Base-by-base conservation (phyloP, 2,329 filamentous ascomycete species). In the Colletotrichum theobromicola region DNA sequence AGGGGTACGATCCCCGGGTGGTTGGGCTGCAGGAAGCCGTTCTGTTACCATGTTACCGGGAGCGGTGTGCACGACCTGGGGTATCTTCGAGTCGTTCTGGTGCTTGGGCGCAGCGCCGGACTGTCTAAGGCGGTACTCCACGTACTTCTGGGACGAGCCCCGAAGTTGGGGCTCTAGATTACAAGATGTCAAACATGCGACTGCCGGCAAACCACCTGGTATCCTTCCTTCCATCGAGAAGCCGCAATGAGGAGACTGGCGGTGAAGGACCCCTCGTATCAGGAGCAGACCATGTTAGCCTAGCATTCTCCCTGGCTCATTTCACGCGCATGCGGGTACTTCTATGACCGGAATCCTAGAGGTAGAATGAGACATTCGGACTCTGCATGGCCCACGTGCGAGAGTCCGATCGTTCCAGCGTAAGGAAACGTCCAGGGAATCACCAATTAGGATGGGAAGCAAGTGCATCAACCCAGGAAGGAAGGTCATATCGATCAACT, bases 101-200 rank as follows among this genome's bases (percentile, higher is more conserved):
- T 46, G 0, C 7, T 0, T 2, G 4, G 0, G 10, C 10, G n/a
- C 0, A 4, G 42, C 42, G 0, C 42, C 0, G 12, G 42, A 50
- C 4, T 50, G 2, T 50, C 3, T n/a, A 46, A 50, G 3, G 5
- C 18, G n/a, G 21, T 21, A 2, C n/a, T 21, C 13, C 4, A 3
- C 10, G 2, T 13, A 0, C 21, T 6, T 18, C 42, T 46, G 42
- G 0, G 18, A n/a, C 10, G 37, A n/a, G 37, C 10, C 18, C 2
- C 18, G 37, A 0, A 7, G 42, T 46, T 46, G n/a, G n/a, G 5
- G 7, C 1, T 7, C 5, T 42, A 5, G 8, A 15, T 42, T 9
- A 4, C 35, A 0, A 18, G 16, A 0, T 9, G 35, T 5, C 16
- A 18, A 9, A 18, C 35, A 2, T 46, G 37, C 42, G n/a, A 13